Base-by-base conservation (phyloP, 305 asterid genomes). In the Nicotiana rustica region DNA sequence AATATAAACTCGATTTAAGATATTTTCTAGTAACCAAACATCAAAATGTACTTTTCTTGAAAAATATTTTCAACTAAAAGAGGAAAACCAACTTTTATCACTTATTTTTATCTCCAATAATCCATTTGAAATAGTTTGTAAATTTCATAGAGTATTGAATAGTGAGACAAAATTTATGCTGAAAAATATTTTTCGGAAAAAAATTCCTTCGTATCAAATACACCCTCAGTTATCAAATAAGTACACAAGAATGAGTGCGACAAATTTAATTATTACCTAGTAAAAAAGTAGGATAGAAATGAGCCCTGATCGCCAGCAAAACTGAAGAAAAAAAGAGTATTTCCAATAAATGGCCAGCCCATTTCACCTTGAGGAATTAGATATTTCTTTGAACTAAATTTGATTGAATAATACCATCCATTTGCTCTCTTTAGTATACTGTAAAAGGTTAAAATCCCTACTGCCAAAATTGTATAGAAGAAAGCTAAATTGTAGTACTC, bases 361-460 rank as follows among this genome's bases (percentile, higher is more conserved):
- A 69, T 69, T 10, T 69, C 56, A 38, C 77, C 77, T n/a, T 17
- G 10, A 41, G 77, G 77, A 4, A 69, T 38, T 2, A 18, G 1
- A 69, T 38, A 69, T 41, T 69, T 69, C 10, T 69, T 69, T 41
- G 77, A 69, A 69, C 57, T 4, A 18, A 10, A 69, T 18, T 69
- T 69, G n/a, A 69, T 69, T 69, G 77, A 6, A 69, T 69, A 69
- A 69, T 0, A 69, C 35, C 77, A 41, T 10, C n/a, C 59, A 69
- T 69, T 69, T 18, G 8, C 31, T 38, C 57, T 69, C 59, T 41
- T 69, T 41, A 41, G 3, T 41, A 69, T 9, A 1, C n/a, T 14
- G n/a, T 41, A 69, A 69, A 41, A 7, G 10, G 9, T 41, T 5
- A 69, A 5, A 41, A 69, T 10, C 35, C 35, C 35, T 4, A 10